Conservation (phyloP, 2,329 filamentous ascomycete genomes). For the Pseudogymnoascus sp. region DNA sequence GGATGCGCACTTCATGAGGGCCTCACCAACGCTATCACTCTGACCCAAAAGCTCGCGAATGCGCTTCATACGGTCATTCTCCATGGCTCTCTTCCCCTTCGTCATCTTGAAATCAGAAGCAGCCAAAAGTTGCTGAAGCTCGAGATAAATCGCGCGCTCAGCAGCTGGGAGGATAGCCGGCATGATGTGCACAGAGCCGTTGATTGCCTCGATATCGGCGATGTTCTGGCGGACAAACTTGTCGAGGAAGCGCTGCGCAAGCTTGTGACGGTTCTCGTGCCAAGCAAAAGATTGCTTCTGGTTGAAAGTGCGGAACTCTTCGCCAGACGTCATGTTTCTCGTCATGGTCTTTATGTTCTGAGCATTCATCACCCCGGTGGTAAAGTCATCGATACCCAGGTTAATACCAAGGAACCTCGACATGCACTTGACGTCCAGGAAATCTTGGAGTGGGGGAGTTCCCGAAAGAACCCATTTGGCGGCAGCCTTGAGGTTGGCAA, state of each 20-base stretch:
- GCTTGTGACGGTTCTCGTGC: constrained; percentile 44
- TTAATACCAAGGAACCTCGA: constrained; percentile 49
- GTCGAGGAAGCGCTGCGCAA: constrained; percentile 51
- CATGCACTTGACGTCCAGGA: constrained; percentile 54
- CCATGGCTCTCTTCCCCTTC: constrained; percentile 32
- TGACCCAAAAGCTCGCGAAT: constrained; percentile 42
- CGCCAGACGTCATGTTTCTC: constrained; percentile 42
- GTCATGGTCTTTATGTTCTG: constrained; percentile 38
- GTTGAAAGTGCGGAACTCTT: constrained; percentile 50
- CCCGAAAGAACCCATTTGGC: constrained; percentile 55
- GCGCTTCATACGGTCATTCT: constrained; percentile 34
- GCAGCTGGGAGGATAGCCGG: constrained; percentile 39
- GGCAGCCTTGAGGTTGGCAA: constrained; percentile 38
- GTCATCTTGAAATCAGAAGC: constrained; percentile 40
- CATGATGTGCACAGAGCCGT: constrained; percentile 38
- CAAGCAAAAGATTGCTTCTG: constrained; percentile 44
- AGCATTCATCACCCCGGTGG: constrained; percentile 37
- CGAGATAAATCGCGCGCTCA: constrained; percentile 48
- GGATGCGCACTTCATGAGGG: constrained; percentile 43
- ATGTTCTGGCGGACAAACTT: constrained; percentile 35
- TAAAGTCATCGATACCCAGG: constrained; percentile 48
- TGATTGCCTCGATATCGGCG: constrained; percentile 40
- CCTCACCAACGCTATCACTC: constrained; percentile 44
- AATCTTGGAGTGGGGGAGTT: constrained; percentile 52
- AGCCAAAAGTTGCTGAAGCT: constrained; percentile 48